Evolutionary conservation across 2,329 filamentous ascomycete species (phyloP).

Genomic region (Colletotrichum echinochloae): DNA sequence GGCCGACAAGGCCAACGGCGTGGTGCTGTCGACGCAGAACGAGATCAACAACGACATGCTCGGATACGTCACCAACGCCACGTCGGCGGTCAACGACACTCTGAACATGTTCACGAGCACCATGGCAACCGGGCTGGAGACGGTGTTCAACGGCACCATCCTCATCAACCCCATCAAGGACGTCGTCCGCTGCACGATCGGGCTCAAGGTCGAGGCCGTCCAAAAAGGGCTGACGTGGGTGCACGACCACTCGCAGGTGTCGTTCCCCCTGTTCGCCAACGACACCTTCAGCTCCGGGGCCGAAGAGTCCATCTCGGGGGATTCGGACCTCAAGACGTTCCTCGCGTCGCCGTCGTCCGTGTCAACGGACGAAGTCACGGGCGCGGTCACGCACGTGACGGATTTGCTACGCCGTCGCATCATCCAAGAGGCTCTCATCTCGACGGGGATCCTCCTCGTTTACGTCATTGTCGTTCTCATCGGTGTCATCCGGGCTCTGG

Average conservation of each 20-base stretch:
- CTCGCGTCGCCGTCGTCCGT: constrained; percentile 80
- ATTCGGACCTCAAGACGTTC: constrained; percentile 74
- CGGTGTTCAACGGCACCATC: constrained; percentile 84
- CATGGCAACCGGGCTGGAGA: constrained; percentile 79
- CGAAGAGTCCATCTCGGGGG: constrained; percentile 67
- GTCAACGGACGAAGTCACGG: constrained; percentile 84
- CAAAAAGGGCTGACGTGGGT: constrained; percentile 95
- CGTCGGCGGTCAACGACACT: constrained; percentile 84
- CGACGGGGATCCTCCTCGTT: constrained; percentile 77
- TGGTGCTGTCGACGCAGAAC: constrained; percentile 76
- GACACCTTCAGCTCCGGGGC: constrained; percentile 88
- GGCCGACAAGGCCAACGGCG: constrained; percentile 80
- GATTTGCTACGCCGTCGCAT: constrained; percentile 76
- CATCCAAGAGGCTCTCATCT: constrained; percentile 83
- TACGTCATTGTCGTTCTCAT: constrained; percentile 84
- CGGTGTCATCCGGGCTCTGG: constrained; percentile 75
- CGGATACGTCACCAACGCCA: constrained; percentile 88
- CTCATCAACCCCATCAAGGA: constrained; percentile 83
- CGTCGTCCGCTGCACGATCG: constrained; percentile 87
- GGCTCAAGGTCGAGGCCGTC: constrained; percentile 85
- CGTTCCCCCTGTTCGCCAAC: constrained; percentile 81
- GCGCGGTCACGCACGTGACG: constrained; percentile 78
- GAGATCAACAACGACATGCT: constrained; percentile 89
- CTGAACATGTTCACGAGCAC: constrained; percentile 84
- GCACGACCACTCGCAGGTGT: constrained; percentile 84